phyloP scores from a whole-genome alignment of 768 basidiomycete genomes.

The Phanerodontia chrysosporium region DNA sequence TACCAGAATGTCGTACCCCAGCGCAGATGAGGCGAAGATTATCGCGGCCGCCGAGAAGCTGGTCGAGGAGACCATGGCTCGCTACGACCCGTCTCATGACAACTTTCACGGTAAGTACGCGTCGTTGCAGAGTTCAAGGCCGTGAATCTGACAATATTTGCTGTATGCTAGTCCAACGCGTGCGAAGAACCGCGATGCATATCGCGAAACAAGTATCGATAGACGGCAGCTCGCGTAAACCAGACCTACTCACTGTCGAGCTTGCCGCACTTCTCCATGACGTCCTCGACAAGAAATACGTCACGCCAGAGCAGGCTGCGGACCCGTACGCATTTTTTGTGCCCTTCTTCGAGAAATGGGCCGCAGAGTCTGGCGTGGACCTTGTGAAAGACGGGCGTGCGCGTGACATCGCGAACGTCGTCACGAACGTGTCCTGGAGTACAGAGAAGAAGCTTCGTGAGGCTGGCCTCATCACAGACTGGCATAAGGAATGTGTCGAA shows the following conservation, averaged over 20 bases:
- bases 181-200: slow-evolving; percentile 69
- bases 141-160: neutral
- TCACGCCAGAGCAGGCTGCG: slow-evolving; percentile 44
- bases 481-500: slow-evolving; percentile 71
- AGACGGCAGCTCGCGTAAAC: slow-evolving; percentile 28
- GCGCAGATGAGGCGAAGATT: slow-evolving; percentile 43
- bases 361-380: slow-evolving; percentile 42
- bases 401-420: slow-evolving; percentile 48
- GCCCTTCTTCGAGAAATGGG: slow-evolving; percentile 51
- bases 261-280: slow-evolving; percentile 88
- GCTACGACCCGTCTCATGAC: slow-evolving; percentile 81
- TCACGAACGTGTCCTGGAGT: slow-evolving; percentile 82
- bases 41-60: slow-evolving; percentile 60
- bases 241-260: slow-evolving; percentile 76
- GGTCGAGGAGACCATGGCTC: slow-evolving; percentile 69
- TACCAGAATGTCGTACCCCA: slow-evolving; percentile 40
- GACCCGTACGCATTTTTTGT: slow-evolving; percentile 65
- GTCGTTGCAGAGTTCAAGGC: neutral
- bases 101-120: slow-evolving; percentile 62
- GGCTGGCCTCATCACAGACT: slow-evolving; percentile 50
- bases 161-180: slow-evolving; percentile 62
- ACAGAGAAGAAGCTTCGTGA: slow-evolving; percentile 70
- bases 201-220: slow-evolving; percentile 48
- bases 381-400: slow-evolving; percentile 60
- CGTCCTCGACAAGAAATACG: slow-evolving; percentile 83